Evolutionary conservation across 2,329 filamentous ascomycete species (phyloP).

Genomic region (Neodidymelliopsis sp.): DNA sequence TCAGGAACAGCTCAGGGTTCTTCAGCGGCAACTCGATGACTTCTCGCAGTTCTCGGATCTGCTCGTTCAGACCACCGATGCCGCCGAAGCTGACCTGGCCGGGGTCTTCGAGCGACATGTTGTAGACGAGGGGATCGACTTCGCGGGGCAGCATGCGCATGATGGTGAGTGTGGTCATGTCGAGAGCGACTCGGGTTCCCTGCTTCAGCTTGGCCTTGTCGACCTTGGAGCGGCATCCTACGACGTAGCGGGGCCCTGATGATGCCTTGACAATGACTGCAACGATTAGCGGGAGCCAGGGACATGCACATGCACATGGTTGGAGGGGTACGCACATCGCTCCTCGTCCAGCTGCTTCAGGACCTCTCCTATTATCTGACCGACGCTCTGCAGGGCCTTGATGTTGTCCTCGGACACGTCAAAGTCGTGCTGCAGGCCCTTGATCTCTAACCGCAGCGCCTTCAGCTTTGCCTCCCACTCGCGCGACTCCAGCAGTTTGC

Average conservation of each 20-base stretch:
- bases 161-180: constrained; percentile 99
- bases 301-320: too few relatives aligned
- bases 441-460: constrained; percentile 91
- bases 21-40: constrained; percentile 98
- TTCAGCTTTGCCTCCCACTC: constrained; percentile 99
- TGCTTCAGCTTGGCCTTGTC: constrained; percentile 98
- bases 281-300: constrained; percentile 26
- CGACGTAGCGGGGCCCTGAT: constrained; percentile 95
- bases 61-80: constrained; percentile 96
- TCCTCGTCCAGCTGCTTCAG: constrained; percentile 99
- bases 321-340: constrained; percentile 79
- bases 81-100: constrained; percentile 97
- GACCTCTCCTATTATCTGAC: constrained; percentile 98
- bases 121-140: constrained; percentile 98
- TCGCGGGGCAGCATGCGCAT: constrained; percentile 99
- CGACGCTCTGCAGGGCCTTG: constrained; percentile 98
- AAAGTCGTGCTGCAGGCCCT: constrained; percentile 91
- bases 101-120: constrained; percentile 98
- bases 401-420: constrained; percentile 99
- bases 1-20: constrained; percentile 95
- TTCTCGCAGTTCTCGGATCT: constrained; percentile 95
- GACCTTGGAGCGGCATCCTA: constrained; percentile 97
- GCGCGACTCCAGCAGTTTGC: constrained; percentile 79
- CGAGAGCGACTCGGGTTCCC: constrained; percentile 93
- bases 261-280: constrained; percentile 98